Evolutionary conservation across 331 rosid species (phyloP), one percentile per base, ranked within the genome.

Genomic region (Pyracantha coccinea): DNA sequence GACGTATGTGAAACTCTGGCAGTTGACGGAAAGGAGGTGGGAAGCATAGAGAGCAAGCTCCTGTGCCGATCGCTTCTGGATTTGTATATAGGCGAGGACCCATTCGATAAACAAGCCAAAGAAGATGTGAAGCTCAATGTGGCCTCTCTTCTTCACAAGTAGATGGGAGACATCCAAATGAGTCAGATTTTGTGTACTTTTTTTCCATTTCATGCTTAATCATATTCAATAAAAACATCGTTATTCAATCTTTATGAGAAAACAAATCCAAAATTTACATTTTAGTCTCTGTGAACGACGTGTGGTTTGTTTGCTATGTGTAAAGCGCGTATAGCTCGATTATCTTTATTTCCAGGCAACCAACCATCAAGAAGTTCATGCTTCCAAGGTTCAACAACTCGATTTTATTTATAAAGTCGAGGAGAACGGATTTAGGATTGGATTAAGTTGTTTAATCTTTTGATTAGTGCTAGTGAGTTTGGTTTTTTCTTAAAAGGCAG

Each of bases 11-110:
- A n/a, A 38, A 55, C 73, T 81, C 53, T 16, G 81, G 79, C 61
- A 94, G 99, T 94, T 85, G 96, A 94, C 35, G 99, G 97, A 69
- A 83, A 91, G 54, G 96, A 94, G 78, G 92, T 94, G 79, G 97
- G 99, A 83, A 90, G 91, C 75, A 87, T 94, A 69, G 9, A 38
- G 84, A 94, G 97, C 82, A 87, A 88, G 78, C 83, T 90, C 47
- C 86, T 94, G 16, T 94, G 96, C 74, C 83, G 73, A 52, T 89
- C 95, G 32, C 76, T 94, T 65, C 78, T 94, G 75, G 97, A 94
- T 85, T 84, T 94, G 64, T 94, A 90, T 59, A 75, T 92, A 35
- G 99, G 99, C 20, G 92, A 94, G 74, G 97, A 90, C 58, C 84
- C 97, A 62, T 94, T 94, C 76, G 99, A 94, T 78, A 85, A 78